phyloP scores from a whole-genome alignment of 495 filamentous ascomycete species.

The Podospora pseudopauciseta region DNA sequence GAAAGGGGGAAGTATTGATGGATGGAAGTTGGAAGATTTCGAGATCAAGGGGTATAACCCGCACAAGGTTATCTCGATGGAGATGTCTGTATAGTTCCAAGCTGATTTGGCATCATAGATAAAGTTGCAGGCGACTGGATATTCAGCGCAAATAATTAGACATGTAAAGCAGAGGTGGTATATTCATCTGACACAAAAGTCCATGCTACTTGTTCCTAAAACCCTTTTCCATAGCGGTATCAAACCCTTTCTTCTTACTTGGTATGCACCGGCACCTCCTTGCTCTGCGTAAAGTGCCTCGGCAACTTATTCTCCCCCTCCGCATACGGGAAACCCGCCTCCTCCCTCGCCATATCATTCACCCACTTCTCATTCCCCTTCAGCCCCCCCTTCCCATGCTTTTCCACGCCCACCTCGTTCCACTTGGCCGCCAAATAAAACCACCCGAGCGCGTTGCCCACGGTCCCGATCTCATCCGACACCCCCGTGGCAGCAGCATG shows the following conservation, averaged over 20 bases:
- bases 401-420: conserved; percentile 40
- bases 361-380: conserved; percentile 60
- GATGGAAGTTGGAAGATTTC: conserved; percentile 86
- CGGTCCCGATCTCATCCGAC: conserved; percentile 79
- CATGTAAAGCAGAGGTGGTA: not conserved
- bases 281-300: conserved; percentile 41
- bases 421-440: conserved; percentile 69
- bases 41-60: conserved; percentile 84
- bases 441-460: conserved; percentile 76
- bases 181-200: not conserved
- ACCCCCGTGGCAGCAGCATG: conserved; percentile 62
- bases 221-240: too few species aligned
- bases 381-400: conserved; percentile 38
- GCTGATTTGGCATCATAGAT: not conserved
- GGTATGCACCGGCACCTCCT: conserved; percentile 19
- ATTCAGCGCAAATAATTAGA: not conserved
- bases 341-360: conserved; percentile 71
- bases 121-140: not conserved
- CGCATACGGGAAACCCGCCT: conserved; percentile 56
- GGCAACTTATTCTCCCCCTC: conserved; percentile 61
- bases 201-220: not conserved
- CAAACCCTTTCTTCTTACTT: conserved; percentile 6
- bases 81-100: conserved; percentile 71
- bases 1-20: conserved; percentile 68
- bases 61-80: conserved; percentile 89